These are phyloP conservation scores for Pythium utonaiense DNA, from an alignment of 352 stramenopile species.

Conservation along the genomic window DNA sequence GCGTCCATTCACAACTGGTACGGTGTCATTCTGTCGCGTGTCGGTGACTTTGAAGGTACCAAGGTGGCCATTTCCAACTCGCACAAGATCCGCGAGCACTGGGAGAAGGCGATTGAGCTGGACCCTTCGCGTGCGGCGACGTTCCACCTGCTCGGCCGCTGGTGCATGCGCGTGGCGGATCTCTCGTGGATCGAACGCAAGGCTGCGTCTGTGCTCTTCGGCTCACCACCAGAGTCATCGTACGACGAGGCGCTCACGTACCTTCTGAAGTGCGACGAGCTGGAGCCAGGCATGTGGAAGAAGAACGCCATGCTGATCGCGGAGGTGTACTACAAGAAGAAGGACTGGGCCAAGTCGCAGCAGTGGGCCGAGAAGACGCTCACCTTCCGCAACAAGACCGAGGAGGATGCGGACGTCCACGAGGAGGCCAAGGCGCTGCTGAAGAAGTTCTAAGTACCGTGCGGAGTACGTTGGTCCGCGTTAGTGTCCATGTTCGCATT, in stretches of 20 bases:
- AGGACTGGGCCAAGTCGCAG: slow-evolving; percentile 54
- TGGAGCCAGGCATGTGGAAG: slow-evolving; percentile 78
- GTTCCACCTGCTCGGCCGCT: slow-evolving; percentile 77
- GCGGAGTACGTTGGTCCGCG: too few relatives aligned
- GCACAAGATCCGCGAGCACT: slow-evolving; percentile 77
- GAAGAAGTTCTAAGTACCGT: slow-evolving; percentile 30
- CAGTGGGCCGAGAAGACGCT: slow-evolving; percentile 71
- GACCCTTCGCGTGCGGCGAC: slow-evolving; percentile 71
- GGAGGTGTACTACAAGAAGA: slow-evolving; percentile 81
- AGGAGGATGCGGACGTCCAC: slow-evolving; percentile 71
- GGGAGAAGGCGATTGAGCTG: slow-evolving; percentile 70
- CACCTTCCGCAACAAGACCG: slow-evolving; percentile 41
- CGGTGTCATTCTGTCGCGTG: slow-evolving; percentile 79
- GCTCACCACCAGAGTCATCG: slow-evolving; percentile 69
- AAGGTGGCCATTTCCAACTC: slow-evolving; percentile 84
- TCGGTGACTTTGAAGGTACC: slow-evolving; percentile 85
- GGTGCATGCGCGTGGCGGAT: slow-evolving; percentile 81
- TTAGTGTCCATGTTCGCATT: not conserved
- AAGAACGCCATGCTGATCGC: slow-evolving; percentile 81
- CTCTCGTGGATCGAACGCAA: slow-evolving; percentile 86
- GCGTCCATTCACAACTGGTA: slow-evolving; percentile 83
- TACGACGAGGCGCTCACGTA: slow-evolving; percentile 80
- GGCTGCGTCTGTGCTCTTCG: slow-evolving; percentile 76
- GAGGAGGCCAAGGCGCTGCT: slow-evolving; percentile 65
- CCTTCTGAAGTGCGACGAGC: slow-evolving; percentile 71